Conservation (phyloP, 1,139 yeast species). For the Petasospora fabianii region DNA sequence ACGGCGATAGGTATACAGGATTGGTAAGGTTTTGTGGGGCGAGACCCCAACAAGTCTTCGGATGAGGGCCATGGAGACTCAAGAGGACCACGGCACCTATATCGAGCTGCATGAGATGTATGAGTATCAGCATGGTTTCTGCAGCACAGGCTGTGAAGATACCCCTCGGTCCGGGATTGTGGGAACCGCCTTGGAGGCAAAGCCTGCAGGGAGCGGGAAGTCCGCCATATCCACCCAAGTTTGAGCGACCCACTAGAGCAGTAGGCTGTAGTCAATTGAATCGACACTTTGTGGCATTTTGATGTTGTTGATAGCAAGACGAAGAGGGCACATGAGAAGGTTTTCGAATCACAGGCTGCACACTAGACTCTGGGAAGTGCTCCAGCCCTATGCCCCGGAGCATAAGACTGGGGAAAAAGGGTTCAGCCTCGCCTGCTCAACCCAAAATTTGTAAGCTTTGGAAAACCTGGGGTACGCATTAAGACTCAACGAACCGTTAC, state of each 20-base stretch:
- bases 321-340: no score
- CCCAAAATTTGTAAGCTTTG: constrained; percentile 8
- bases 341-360: neutral
- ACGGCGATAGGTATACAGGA: no score
- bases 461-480: constrained; percentile 13
- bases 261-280: no score
- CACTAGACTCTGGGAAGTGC: neutral
- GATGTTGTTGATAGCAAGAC: no score
- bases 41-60: constrained; percentile 3
- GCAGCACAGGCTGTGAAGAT: no score
- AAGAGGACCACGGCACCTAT: no score
- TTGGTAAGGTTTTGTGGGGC: constrained; percentile 2
- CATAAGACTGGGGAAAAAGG: neutral
- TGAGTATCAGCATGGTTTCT: no score
- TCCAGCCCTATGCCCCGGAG: constrained; percentile 9
- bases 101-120: no score
- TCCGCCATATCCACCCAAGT: no score
- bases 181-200: constrained; percentile 3
- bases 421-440: constrained; percentile 3
- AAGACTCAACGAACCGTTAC: neutral
- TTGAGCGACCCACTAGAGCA: no score
- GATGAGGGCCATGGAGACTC: neutral
- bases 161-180: constrained; percentile 5
- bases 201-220: no score
- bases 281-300: neutral